These are phyloP conservation scores for Saccharomyces hybrid DNA, from an alignment of 1,139 yeast genomes.

Conservation along the genomic window DNA sequence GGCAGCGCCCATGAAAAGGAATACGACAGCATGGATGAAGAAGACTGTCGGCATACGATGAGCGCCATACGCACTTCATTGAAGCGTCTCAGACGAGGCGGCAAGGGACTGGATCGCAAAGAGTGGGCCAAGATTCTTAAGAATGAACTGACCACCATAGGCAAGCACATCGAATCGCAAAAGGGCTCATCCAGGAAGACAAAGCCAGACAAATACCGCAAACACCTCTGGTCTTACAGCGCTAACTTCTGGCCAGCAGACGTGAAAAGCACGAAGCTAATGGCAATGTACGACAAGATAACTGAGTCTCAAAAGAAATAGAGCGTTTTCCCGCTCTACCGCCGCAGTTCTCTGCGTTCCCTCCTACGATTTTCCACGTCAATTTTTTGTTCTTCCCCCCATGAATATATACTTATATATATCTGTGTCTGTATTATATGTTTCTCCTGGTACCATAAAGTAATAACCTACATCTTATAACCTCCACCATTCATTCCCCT, in stretches of 20 bases:
- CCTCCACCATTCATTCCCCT: background rate
- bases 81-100: conserved; percentile 68
- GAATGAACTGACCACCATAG: conserved; percentile 67
- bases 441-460: background rate
- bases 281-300: conserved; percentile 75
- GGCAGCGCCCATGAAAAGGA: conserved; percentile 40
- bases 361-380: background rate
- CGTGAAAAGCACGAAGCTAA: conserved; percentile 71
- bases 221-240: conserved; percentile 88
- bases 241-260: conserved; percentile 89
- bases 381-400: background rate
- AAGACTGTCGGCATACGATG: conserved; percentile 54
- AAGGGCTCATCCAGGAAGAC: conserved; percentile 12
- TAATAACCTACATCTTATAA: background rate
- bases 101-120: conserved; percentile 70
- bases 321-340: background rate
- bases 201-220: conserved; percentile 30
- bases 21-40: conserved; percentile 79
- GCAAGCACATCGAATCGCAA: conserved; percentile 39
- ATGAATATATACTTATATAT: background rate
- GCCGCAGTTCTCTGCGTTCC: background rate
- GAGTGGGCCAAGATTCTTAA: conserved; percentile 79
- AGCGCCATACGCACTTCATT: conserved; percentile 71
- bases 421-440: background rate
- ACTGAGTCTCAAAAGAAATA: conserved; percentile 18